These are phyloP conservation scores for Carex arenaria DNA, from an alignment of 202 grass and related monocot species.

Conservation along the genomic window DNA sequence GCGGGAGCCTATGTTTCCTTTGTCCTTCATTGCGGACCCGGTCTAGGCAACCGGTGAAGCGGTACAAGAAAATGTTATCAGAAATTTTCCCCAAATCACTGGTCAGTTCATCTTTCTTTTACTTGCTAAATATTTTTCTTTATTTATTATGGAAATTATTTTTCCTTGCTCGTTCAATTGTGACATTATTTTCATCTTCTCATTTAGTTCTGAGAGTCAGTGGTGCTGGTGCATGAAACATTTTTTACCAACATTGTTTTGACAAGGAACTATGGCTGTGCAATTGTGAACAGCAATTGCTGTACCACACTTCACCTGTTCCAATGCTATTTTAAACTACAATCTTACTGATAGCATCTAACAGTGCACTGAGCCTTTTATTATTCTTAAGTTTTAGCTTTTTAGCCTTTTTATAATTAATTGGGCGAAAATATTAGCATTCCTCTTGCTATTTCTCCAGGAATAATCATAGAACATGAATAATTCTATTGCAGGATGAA, in stretches of 20 bases:
- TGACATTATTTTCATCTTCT: neutral
- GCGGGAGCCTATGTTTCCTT: slow-evolving; percentile 75
- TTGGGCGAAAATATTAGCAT: neutral
- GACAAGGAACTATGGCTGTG: neutral
- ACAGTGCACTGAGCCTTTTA: neutral
- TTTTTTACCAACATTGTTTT: neutral
- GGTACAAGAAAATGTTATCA: slow-evolving; percentile 86
- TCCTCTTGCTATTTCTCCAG: neutral
- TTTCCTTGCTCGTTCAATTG: neutral
- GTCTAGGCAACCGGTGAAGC: slow-evolving; percentile 95
- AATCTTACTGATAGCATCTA: neutral
- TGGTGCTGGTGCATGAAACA: neutral
- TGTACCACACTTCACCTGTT: neutral
- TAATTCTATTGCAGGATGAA: slow-evolving; percentile 62
- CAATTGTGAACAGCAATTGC: neutral
- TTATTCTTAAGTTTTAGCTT: neutral
- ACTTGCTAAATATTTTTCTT: neutral
- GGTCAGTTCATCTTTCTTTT: slow-evolving; percentile 36
- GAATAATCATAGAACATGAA: slow-evolving; percentile 1
- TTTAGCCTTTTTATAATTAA: neutral
- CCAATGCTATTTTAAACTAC: neutral
- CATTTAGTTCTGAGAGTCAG: neutral
- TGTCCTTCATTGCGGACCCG: slow-evolving; percentile 75
- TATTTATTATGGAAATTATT: neutral
- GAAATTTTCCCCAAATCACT: slow-evolving; percentile 87